Conservation (phyloP, 164 flowering plant genomes). For the Nymphaea colorata region DNA sequence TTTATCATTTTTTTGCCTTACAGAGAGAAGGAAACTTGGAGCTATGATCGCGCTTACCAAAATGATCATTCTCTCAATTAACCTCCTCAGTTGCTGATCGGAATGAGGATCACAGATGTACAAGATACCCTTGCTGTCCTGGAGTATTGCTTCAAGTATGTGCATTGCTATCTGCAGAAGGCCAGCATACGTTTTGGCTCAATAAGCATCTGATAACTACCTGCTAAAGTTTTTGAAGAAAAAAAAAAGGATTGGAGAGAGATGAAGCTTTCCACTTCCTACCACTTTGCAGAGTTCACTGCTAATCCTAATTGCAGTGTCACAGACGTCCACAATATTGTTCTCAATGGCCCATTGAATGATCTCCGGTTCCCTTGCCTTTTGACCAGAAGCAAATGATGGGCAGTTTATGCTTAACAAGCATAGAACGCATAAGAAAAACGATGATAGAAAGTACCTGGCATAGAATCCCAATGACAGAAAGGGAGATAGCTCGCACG, state of each 20-base stretch:
- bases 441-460: slow-evolving; percentile 17
- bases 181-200: background rate
- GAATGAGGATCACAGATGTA: slow-evolving; percentile 15
- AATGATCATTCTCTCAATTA: slow-evolving; percentile 20
- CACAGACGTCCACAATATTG: slow-evolving; percentile 21
- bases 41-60: slow-evolving; percentile 13
- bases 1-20: too few relatives aligned
- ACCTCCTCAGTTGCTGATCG: slow-evolving; percentile 8
- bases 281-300: slow-evolving; percentile 40
- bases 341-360: slow-evolving; percentile 32
- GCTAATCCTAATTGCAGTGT: slow-evolving; percentile 17
- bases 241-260: background rate
- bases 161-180: slow-evolving; percentile 24
- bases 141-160: slow-evolving; percentile 32
- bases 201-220: background rate
- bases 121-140: slow-evolving; percentile 14
- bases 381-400: background rate
- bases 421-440: background rate
- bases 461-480: slow-evolving; percentile 36
- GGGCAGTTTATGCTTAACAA: background rate
- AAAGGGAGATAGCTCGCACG: slow-evolving; percentile 31
- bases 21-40: too few relatives aligned
- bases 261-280: background rate
- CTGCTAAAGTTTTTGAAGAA: background rate
- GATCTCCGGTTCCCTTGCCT: slow-evolving; percentile 27